phyloP scores from a whole-genome alignment of 2,329 filamentous ascomycete species.

The Fonsecaea pedrosoi region DNA sequence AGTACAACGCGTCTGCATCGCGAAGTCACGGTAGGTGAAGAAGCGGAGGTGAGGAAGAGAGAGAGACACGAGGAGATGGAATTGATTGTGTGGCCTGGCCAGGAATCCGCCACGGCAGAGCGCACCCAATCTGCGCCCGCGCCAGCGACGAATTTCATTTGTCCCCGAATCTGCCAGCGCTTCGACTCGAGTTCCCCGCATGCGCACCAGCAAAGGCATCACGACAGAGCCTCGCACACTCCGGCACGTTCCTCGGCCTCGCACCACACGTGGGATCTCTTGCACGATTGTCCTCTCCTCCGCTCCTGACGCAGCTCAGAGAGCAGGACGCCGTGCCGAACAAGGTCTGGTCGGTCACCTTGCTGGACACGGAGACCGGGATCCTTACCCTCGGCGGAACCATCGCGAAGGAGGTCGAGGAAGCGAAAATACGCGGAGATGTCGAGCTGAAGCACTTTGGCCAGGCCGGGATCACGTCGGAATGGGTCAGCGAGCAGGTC shows the following conservation, averaged over 20 bases:
- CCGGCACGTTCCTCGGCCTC: slow-evolving; percentile 44
- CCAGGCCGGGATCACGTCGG: slow-evolving; percentile 19
- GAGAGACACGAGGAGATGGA: too few relatives aligned
- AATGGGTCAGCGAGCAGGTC: slow-evolving; percentile 34
- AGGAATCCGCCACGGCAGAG: slow-evolving; percentile 37
- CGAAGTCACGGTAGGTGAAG: slow-evolving; percentile 38
- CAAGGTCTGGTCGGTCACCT: slow-evolving; percentile 42
- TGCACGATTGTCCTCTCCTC: slow-evolving; percentile 39
- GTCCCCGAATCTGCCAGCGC: slow-evolving; percentile 18
- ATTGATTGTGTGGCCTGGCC: neutral
- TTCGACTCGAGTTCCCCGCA: slow-evolving; percentile 41
- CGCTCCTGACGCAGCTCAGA: slow-evolving; percentile 40
- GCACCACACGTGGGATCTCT: slow-evolving; percentile 39
- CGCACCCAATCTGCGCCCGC: slow-evolving; percentile 40
- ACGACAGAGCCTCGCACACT: slow-evolving; percentile 40
- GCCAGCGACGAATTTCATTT: slow-evolving; percentile 40
- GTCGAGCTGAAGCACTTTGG: slow-evolving; percentile 40
- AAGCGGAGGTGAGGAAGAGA: neutral
- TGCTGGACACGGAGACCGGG: slow-evolving; percentile 43
- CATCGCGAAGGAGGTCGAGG: slow-evolving; percentile 39
- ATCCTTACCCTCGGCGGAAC: slow-evolving; percentile 45
- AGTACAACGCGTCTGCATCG: slow-evolving; percentile 42
- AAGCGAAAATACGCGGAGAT: slow-evolving; percentile 40
- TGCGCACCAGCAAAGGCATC: slow-evolving; percentile 43
- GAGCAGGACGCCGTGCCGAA: slow-evolving; percentile 35